Base-by-base conservation (phyloP, 2,329 filamentous ascomycete species). In the Microthyrium microscopicum region DNA sequence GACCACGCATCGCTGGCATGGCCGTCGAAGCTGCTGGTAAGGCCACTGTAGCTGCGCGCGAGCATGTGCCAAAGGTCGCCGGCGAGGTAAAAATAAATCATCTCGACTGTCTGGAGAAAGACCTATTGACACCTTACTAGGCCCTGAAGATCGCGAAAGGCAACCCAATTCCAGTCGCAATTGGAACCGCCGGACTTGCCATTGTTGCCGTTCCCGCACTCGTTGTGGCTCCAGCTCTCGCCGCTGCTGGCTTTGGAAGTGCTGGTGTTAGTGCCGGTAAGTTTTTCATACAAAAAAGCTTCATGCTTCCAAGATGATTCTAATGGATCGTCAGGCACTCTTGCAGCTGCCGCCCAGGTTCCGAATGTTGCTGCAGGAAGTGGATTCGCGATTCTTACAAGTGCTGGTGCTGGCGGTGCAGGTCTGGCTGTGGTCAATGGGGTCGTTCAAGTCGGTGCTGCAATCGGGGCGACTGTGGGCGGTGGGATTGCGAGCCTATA, bases 401-500 rank as follows among this genome's bases (percentile, higher is more conserved):
- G 22, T 18, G 32, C 32, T 20, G 32, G 32, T 11, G 13, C 32
- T 20, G 25, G 32, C 15, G 32, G 32, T 9, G 5, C 17, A 6
- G 18, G 25, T 20, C 6, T 4, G 20, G 12, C 20, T 8, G 16
- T 21, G 4, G 16, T 34, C 11, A 29, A 34, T 21, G 25, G 9
- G 5, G 21, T 19, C 3, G 25, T 20, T 19, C 21, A 21, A 18
- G 25, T 18, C 18, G 32, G 32, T 13, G 19, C 26, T 11, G 32
- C 25, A 15, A 13, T 15, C 13, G 32, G 31, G 26, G 13, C 31
- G 4, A 20, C 17, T 2, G n/a, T 15, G n/a, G n/a, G n/a, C n/a
- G n/a, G n/a, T n/a, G n/a, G n/a, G n/a, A n/a, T n/a, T n/a, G n/a
- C n/a, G n/a, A n/a, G n/a, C n/a, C n/a, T n/a, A n/a, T n/a, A n/a